A percentile compares a stretch with the other conserved stretches of the same genome.
These are phyloP conservation scores for Neurospora sp. DNA, from an alignment of 495 filamentous ascomycete genomes.

Conservation along the genomic window DNA sequence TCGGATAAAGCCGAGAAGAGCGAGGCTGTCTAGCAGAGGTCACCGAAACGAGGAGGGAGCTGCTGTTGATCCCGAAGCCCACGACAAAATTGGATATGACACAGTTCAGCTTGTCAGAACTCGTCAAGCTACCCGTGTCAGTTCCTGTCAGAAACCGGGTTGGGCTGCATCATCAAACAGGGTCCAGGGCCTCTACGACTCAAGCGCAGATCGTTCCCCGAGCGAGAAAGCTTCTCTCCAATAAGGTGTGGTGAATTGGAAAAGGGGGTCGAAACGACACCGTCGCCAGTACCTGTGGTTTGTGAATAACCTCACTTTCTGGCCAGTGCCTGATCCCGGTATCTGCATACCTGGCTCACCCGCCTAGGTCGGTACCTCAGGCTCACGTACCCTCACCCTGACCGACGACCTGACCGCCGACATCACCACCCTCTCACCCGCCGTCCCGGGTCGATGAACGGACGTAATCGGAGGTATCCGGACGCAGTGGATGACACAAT, in stretches of 20 bases:
- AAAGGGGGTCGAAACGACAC: neutral
- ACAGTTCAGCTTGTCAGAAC: neutral
- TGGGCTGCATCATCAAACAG: neutral
- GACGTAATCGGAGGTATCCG: neutral
- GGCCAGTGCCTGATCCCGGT: neutral
- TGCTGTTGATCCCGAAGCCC: neutral
- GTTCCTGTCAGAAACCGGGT: neutral
- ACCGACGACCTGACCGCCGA: neutral
- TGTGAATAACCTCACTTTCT: neutral
- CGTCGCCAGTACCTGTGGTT: neutral
- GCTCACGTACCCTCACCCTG: neutral
- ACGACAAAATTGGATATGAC: neutral
- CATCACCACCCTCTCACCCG: neutral
- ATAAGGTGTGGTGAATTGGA: neutral
- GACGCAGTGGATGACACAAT: neutral
- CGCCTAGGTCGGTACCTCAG: neutral
- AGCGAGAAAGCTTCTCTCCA: neutral
- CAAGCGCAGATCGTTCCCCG: neutral
- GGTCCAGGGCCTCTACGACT: neutral
- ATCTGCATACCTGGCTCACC: neutral
- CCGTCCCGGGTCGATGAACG: neutral
- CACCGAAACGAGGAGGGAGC: neutral
- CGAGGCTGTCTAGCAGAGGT: neutral
- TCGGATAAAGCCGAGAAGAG: neutral
- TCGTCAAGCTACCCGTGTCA: neutral